phyloP scores from a whole-genome alignment of 176 grass and related monocot genomes.

The Stipa capillata region DNA sequence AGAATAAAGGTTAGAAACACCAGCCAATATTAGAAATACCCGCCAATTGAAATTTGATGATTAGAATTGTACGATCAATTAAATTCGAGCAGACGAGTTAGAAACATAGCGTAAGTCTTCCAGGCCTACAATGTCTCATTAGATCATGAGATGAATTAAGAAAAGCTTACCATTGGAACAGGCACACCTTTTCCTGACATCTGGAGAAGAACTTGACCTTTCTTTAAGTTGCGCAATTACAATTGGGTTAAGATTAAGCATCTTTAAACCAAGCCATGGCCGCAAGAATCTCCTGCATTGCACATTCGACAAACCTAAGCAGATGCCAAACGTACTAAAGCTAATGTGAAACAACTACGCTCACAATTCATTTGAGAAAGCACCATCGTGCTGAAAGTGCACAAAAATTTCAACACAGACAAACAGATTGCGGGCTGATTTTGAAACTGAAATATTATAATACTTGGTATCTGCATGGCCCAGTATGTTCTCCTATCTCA shows the following conservation, averaged over 20 bases:
- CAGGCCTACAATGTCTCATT: neutral
- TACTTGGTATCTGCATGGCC: too few species aligned
- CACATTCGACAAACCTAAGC: slow-evolving; percentile 7
- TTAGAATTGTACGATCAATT: neutral
- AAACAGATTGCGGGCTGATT: neutral
- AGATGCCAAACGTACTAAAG: neutral
- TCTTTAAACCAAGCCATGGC: slow-evolving; percentile 89
- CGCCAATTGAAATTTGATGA: neutral
- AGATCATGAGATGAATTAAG: neutral
- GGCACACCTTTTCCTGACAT: slow-evolving; percentile 64
- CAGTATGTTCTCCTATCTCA: neutral
- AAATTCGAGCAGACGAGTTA: neutral
- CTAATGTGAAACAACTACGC: neutral
- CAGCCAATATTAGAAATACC: neutral
- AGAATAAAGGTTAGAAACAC: neutral
- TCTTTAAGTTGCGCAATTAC: slow-evolving; percentile 68
- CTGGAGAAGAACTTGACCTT: slow-evolving; percentile 62
- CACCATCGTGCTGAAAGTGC: neutral
- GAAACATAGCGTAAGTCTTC: neutral
- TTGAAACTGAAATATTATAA: too few species aligned
- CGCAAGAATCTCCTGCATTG: slow-evolving; percentile 67
- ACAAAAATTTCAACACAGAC: neutral
- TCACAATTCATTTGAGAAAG: too few species aligned
- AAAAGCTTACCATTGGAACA: slow-evolving; percentile 64
- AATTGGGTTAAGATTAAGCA: slow-evolving; percentile 72